These are phyloP conservation scores for Lachancea dasiensis DNA, from an alignment of 805 yeast species.

Conservation along the genomic window DNA sequence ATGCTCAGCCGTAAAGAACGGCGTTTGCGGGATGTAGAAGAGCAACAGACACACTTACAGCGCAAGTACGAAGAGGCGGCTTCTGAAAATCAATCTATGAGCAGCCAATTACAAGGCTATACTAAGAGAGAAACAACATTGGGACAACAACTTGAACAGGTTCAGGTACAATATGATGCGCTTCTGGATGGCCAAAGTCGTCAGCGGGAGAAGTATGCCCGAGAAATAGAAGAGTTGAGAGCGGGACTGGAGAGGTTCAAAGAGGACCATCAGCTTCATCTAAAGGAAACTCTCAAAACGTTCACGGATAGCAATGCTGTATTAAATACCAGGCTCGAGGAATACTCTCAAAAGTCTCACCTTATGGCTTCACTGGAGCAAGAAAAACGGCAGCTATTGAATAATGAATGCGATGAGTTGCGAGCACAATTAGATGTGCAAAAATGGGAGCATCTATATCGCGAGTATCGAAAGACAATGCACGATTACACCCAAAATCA, in stretches of 20 bases:
- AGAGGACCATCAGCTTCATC: slow-evolving; percentile 1
- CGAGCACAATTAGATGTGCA: slow-evolving; percentile 13
- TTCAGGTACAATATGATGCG: slow-evolving; percentile 22
- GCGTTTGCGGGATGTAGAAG: slow-evolving; percentile 60
- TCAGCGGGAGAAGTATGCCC: slow-evolving; percentile 20
- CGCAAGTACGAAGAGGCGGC: slow-evolving; percentile 9
- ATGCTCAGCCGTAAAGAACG: slow-evolving; percentile 66
- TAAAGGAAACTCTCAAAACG: slow-evolving; percentile 2
- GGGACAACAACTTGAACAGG: slow-evolving; percentile 16
- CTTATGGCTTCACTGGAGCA: slow-evolving; percentile 10
- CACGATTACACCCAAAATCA: slow-evolving; percentile 17
- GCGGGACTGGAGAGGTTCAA: slow-evolving; percentile 3
- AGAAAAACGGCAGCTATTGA: slow-evolving; percentile 10
- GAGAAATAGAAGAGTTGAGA: slow-evolving; percentile 17
- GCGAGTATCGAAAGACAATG: slow-evolving; percentile 15
- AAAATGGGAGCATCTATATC: slow-evolving; percentile 19
- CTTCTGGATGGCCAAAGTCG: slow-evolving; percentile 22
- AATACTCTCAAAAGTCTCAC: slow-evolving; percentile 9
- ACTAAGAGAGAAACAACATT: slow-evolving; percentile 10
- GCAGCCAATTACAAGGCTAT: slow-evolving; percentile 2
- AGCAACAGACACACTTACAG: slow-evolving; percentile 22
- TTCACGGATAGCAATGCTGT: slow-evolving; percentile 2
- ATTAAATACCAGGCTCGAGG: slow-evolving; percentile 6
- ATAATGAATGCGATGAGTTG: slow-evolving; percentile 10
- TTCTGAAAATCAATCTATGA: slow-evolving; percentile 5